Percentiles rank a stretch among this genome's conserved stretches.
Evolutionary conservation across 2,329 filamentous ascomycete species (phyloP).

Genomic region (Zasmidium cellare): DNA sequence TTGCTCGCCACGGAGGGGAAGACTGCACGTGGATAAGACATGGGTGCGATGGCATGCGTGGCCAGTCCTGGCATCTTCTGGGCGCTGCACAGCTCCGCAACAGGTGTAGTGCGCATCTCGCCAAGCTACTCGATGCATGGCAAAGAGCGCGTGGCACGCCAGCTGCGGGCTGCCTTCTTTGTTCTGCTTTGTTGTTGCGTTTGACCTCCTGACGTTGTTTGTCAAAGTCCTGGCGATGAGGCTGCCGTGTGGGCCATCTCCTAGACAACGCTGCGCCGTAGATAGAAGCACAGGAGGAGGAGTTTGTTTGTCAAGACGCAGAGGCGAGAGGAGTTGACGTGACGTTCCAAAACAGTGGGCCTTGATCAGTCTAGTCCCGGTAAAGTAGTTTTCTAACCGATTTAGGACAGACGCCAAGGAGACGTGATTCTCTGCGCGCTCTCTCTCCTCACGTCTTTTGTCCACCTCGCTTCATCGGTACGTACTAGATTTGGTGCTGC

Average conservation of each 20-base stretch:
- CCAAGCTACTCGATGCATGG: slow-evolving; percentile 11
- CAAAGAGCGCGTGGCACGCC: neutral
- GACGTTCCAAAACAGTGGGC: too few relatives aligned
- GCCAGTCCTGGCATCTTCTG: slow-evolving; percentile 18
- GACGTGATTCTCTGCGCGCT: too few relatives aligned
- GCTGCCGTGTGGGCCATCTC: neutral
- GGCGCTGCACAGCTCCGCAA: slow-evolving; percentile 13
- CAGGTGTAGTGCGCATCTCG: slow-evolving; percentile 6
- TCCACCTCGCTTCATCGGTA: too few relatives aligned
- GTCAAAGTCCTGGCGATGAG: neutral
- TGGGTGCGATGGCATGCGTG: slow-evolving; percentile 15
- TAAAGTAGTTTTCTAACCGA: too few relatives aligned
- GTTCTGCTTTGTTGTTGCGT: neutral
- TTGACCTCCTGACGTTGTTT: neutral
- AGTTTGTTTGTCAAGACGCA: too few relatives aligned
- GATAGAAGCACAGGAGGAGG: too few relatives aligned
- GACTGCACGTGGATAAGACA: slow-evolving; percentile 7
- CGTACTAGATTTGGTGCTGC: too few relatives aligned
- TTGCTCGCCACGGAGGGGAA: slow-evolving; percentile 2
- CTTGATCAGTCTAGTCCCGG: too few relatives aligned
- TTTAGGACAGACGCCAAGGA: too few relatives aligned
- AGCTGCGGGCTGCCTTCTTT: neutral
- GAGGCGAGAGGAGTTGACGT: too few relatives aligned
- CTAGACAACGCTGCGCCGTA: neutral
- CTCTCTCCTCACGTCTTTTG: too few relatives aligned